These are phyloP conservation scores for Cytospora piceae DNA, from an alignment of 2,329 filamentous ascomycete genomes.

Conservation along the genomic window DNA sequence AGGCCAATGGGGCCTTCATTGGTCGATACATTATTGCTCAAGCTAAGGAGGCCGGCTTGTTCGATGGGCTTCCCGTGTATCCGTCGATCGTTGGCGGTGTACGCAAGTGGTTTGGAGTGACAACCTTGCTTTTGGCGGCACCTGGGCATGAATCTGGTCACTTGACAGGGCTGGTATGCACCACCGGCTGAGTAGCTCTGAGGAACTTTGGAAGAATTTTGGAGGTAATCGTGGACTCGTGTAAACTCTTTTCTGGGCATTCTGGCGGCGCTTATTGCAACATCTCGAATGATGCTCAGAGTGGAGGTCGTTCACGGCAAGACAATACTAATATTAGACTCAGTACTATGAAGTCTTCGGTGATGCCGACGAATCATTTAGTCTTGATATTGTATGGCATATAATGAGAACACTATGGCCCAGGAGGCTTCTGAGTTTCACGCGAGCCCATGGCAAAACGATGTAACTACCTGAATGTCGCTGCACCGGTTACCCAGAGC, in stretches of 20 bases:
- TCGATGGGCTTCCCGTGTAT: not conserved
- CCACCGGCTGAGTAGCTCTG: not conserved
- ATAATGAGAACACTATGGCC: not conserved
- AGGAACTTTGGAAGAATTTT: not conserved
- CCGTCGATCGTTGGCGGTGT: conserved; percentile 1
- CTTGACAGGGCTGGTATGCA: not conserved
- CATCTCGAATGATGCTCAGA: no score
- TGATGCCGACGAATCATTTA: no score
- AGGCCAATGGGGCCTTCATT: not conserved
- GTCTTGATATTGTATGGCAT: no score
- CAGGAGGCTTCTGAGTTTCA: not conserved
- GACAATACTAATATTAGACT: no score
- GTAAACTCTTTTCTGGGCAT: no score
- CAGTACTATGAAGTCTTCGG: no score
- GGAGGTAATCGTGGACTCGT: no score
- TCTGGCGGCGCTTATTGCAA: no score
- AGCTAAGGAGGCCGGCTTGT: not conserved
- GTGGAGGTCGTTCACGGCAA: no score
- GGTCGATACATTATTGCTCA: not conserved
- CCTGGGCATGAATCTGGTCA: not conserved
- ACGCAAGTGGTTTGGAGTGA: not conserved
- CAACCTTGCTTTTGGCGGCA: not conserved
- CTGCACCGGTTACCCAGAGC: not conserved
- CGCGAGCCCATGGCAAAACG: not conserved
- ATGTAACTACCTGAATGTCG: not conserved